Evolutionary conservation across 495 filamentous ascomycete species (phyloP).

Genomic region (Penicillium coffeae): DNA sequence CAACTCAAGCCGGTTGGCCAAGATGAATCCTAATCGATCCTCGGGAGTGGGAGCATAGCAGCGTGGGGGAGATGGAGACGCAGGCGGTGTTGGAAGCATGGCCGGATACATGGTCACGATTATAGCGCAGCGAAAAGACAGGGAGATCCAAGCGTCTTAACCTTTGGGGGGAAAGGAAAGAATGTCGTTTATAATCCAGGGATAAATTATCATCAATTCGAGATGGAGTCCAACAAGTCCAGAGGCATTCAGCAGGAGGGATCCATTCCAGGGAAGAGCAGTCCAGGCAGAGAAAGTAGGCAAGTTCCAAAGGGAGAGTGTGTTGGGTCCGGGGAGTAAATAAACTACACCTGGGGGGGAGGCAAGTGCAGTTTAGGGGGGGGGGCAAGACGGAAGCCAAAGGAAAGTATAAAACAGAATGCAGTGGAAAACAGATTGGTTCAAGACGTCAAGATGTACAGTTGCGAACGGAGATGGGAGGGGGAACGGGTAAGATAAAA

Average conservation of each 20-base stretch:
- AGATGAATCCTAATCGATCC: conserved; percentile 79
- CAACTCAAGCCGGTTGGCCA: conserved; percentile 79
- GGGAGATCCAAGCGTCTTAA: conserved; percentile 1
- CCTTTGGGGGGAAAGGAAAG: not conserved
- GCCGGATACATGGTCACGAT: conserved; percentile 36
- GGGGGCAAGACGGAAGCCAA: not conserved
- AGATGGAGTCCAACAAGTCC: not conserved
- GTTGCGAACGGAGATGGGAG: not conserved
- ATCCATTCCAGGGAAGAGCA: conserved; percentile 17
- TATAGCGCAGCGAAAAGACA: not conserved
- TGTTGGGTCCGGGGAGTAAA: not conserved
- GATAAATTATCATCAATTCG: not conserved
- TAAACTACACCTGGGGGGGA: not conserved
- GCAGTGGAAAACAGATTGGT: not conserved
- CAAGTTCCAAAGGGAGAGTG: not conserved
- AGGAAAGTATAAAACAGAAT: not conserved
- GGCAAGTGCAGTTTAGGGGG: not conserved
- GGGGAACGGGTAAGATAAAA: conserved; percentile 12
- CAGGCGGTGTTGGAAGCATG: conserved; percentile 61
- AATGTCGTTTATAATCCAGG: not conserved
- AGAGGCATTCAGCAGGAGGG: conserved; percentile 10
- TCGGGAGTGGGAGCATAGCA: conserved; percentile 57
- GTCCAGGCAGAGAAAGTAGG: conserved; percentile 2
- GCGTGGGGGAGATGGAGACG: conserved; percentile 45
- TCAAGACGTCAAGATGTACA: conserved; percentile 1